These are phyloP conservation scores for Sherardia arvensis DNA, from an alignment of 257 asterid genomes.

Conservation along the genomic window DNA sequence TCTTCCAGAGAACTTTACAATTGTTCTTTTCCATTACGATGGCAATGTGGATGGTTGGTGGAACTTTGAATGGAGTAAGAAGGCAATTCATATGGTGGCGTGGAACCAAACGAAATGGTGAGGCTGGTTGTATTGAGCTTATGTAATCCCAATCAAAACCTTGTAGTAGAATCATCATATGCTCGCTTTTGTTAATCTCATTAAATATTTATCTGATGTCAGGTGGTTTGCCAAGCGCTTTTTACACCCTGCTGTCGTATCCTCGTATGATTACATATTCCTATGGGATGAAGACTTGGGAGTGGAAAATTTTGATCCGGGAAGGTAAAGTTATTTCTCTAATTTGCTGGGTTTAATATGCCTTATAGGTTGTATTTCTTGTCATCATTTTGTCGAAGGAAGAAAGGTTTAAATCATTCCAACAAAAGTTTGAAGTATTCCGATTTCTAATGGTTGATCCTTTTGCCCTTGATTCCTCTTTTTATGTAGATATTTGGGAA, in stretches of 20 bases:
- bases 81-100: conserved; percentile 82
- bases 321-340: conserved; percentile 45
- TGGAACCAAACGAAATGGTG: conserved; percentile 96
- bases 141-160: background rate
- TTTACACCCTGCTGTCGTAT: conserved; percentile 79
- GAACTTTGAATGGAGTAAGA: conserved; percentile 77
- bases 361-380: background rate
- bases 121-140: conserved; percentile 6
- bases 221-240: conserved; percentile 99
- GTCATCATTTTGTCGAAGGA: background rate
- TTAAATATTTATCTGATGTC: conserved; percentile 14
- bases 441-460: background rate
- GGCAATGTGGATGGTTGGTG: conserved; percentile 89
- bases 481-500: conserved; percentile 50
- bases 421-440: background rate
- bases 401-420: background rate
- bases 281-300: conserved; percentile 99
- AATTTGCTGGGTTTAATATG: background rate
- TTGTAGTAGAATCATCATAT: background rate
- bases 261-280: conserved; percentile 79
- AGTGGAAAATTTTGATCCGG: conserved; percentile 71
- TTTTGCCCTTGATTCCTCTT: background rate
- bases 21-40: conserved; percentile 85
- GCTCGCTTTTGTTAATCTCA: background rate
- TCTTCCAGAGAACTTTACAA: conserved; percentile 82